Evolutionary conservation across 2,329 filamentous ascomycete species (phyloP).

Genomic region (Gnomoniopsis smithogilvyi): DNA sequence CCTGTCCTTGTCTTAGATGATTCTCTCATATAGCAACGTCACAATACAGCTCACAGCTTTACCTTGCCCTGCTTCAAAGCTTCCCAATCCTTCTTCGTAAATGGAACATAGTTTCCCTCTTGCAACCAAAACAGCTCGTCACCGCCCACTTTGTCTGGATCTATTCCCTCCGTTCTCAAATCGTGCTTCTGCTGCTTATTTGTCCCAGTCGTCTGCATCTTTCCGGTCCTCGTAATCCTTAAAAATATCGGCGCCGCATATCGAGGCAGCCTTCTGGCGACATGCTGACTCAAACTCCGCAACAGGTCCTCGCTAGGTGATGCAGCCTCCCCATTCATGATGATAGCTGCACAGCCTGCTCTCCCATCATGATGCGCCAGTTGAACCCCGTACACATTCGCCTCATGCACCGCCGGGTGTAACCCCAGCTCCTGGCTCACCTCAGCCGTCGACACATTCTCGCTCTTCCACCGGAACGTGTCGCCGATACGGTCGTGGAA

Average conservation of each 20-base stretch:
- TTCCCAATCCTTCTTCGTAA: slow-evolving; percentile 66
- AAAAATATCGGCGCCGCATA: slow-evolving; percentile 80
- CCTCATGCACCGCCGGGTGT: slow-evolving; percentile 67
- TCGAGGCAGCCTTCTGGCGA: slow-evolving; percentile 56
- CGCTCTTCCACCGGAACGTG: slow-evolving; percentile 77
- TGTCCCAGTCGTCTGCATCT: slow-evolving; percentile 71
- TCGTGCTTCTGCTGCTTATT: slow-evolving; percentile 84
- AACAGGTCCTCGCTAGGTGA: slow-evolving; percentile 38
- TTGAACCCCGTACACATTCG: slow-evolving; percentile 81
- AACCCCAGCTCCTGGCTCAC: slow-evolving; percentile 71
- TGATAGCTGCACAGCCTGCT: slow-evolving; percentile 64
- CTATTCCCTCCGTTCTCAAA: slow-evolving; percentile 70
- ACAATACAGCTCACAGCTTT: slow-evolving; percentile 63
- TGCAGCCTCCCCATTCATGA: slow-evolving; percentile 43
- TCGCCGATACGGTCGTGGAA: slow-evolving; percentile 81
- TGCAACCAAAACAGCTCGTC: slow-evolving; percentile 64
- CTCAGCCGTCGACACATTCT: slow-evolving; percentile 80
- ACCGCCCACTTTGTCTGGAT: slow-evolving; percentile 51
- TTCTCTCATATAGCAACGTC: no score
- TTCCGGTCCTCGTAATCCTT: slow-evolving; percentile 56
- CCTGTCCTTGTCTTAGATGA: no score
- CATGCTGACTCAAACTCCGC: slow-evolving; percentile 59
- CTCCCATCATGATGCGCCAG: slow-evolving; percentile 80
- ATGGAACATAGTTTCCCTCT: slow-evolving; percentile 64
- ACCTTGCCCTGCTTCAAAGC: slow-evolving; percentile 63